phyloP scores from a whole-genome alignment of 1,284 basidiomycete species.

The Malassezia furfur region DNA sequence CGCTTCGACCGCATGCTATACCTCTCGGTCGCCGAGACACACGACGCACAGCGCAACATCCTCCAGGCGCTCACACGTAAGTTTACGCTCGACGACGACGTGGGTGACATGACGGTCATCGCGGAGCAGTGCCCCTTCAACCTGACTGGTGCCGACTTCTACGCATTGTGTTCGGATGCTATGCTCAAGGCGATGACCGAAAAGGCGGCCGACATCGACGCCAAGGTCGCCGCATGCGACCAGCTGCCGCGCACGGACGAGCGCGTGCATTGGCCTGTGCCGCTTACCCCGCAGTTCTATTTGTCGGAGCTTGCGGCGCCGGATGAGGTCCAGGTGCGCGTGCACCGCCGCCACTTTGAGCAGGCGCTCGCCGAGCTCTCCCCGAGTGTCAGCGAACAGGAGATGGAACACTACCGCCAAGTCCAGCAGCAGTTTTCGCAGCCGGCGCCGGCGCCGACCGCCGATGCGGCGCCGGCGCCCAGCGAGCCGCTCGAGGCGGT shows the following conservation, averaged over 20 bases:
- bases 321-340: conserved; percentile 66
- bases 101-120: conserved; percentile 59
- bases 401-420: conserved; percentile 74
- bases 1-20: conserved; percentile 98
- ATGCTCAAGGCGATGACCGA: conserved; percentile 89
- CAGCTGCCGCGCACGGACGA: conserved; percentile 50
- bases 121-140: conserved; percentile 78
- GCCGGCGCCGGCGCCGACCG: background rate
- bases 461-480: background rate
- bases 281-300: conserved; percentile 84
- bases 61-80: conserved; percentile 83
- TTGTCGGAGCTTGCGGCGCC: conserved; percentile 70
- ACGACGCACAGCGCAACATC: conserved; percentile 77
- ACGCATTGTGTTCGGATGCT: conserved; percentile 91
- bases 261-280: conserved; percentile 55
- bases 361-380: conserved; percentile 65
- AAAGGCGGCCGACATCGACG: conserved; percentile 66
- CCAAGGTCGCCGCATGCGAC: conserved; percentile 22
- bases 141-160: conserved; percentile 73
- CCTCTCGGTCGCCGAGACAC: conserved; percentile 78
- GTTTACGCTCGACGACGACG: conserved; percentile 67
- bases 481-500: background rate
- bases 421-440: conserved; percentile 63
- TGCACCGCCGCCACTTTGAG: conserved; percentile 66
- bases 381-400: conserved; percentile 77